Evolutionary conservation across 1,284 basidiomycete genomes (phyloP).

Genomic region (Fomitopsis pinicola): DNA sequence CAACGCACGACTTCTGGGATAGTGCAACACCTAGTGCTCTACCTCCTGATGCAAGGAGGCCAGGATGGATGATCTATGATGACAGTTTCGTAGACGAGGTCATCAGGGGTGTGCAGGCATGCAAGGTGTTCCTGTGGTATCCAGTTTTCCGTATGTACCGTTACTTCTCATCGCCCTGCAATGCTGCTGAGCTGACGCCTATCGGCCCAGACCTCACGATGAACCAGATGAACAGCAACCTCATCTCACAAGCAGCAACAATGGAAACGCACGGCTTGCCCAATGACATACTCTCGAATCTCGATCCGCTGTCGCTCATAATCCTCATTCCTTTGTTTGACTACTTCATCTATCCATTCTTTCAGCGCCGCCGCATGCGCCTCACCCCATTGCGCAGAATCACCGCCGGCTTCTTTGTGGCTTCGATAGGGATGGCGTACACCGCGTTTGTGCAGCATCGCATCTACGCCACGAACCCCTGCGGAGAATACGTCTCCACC

Average conservation of each 20-base stretch:
- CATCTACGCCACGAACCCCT: conserved; percentile 74
- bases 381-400: conserved; percentile 77
- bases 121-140: conserved; percentile 77
- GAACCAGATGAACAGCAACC: conserved; percentile 75
- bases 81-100: conserved; percentile 85
- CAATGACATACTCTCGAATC: conserved; percentile 79
- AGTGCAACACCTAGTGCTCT: conserved; percentile 63
- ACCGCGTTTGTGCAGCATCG: conserved; percentile 71
- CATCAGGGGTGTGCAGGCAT: conserved; percentile 79
- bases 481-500: conserved; percentile 52
- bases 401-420: conserved; percentile 68
- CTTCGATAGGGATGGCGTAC: conserved; percentile 58
- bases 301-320: conserved; percentile 75
- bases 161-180: not conserved
- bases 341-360: conserved; percentile 65
- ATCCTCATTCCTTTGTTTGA: conserved; percentile 74
- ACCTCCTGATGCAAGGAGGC: conserved; percentile 32
- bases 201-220: conserved; percentile 60
- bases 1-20: conserved; percentile 75
- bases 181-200: not conserved
- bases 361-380: conserved; percentile 60
- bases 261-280: conserved; percentile 74
- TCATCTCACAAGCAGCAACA: conserved; percentile 72
- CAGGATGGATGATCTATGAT: conserved; percentile 72
- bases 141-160: conserved; percentile 60